phyloP scores from a whole-genome alignment of 2,329 filamentous ascomycete genomes.

The Ambrosiella cleistominuta region DNA sequence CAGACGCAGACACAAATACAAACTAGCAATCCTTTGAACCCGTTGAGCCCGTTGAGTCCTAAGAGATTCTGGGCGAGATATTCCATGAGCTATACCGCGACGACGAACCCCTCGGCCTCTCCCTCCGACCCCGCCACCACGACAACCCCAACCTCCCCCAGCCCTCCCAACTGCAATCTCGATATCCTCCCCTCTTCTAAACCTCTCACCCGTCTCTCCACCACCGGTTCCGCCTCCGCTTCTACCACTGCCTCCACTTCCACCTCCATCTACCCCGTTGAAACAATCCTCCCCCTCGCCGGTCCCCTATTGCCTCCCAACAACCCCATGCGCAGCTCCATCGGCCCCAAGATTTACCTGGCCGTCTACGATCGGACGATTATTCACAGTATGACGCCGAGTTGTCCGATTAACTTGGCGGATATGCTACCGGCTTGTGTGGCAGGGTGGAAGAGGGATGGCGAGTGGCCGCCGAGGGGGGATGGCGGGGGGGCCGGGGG shows the following conservation, averaged over 20 bases:
- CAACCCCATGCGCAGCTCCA: constrained; percentile 62
- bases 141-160: neutral
- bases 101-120: constrained; percentile 21
- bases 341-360: constrained; percentile 55
- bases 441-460: constrained; percentile 79
- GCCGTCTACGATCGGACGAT: constrained; percentile 85
- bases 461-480: constrained; percentile 70
- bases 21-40: constrained; percentile 20
- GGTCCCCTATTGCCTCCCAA: constrained; percentile 53
- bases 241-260: neutral
- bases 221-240: constrained; percentile 12
- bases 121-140: constrained; percentile 13
- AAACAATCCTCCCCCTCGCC: constrained; percentile 53
- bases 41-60: constrained; percentile 27
- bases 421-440: constrained; percentile 72
- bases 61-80: constrained; percentile 34
- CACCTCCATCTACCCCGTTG: constrained; percentile 29
- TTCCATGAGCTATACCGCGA: constrained; percentile 21
- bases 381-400: constrained; percentile 59
- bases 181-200: constrained; percentile 25
- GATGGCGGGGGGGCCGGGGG: constrained; percentile 26
- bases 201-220: constrained; percentile 19
- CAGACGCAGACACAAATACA: constrained; percentile 18
- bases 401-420: constrained; percentile 70
- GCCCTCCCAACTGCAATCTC: constrained; percentile 17